These are phyloP conservation scores for Acrocalymma vagum DNA, from an alignment of 2,329 filamentous ascomycete genomes.

Conservation along the genomic window DNA sequence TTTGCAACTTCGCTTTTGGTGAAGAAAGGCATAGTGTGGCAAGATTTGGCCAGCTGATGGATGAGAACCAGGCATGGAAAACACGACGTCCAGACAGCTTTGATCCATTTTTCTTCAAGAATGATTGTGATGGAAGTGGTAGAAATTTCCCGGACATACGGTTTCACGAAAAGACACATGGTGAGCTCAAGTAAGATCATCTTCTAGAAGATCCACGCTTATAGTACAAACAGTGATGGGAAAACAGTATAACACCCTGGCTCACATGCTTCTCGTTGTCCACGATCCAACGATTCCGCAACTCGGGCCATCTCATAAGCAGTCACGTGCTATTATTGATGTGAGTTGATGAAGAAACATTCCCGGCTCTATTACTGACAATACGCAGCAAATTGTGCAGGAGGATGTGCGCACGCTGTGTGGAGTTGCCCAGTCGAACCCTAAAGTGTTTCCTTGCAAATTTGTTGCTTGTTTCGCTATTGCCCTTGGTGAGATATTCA, in stretches of 20 bases:
- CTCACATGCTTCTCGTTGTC: constrained; percentile 44
- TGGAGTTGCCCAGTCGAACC: constrained; percentile 44
- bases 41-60: constrained; percentile 40
- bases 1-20: constrained; percentile 46
- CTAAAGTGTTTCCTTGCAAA: constrained; percentile 42
- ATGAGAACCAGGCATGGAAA: constrained; percentile 45
- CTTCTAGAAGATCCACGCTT: background rate
- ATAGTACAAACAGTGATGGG: constrained; percentile 28
- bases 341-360: constrained; percentile 11
- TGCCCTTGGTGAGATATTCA: constrained; percentile 32
- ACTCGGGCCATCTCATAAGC: constrained; percentile 42
- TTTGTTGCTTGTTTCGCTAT: constrained; percentile 49
- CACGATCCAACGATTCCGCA: constrained; percentile 48
- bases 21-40: constrained; percentile 40
- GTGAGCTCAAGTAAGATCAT: constrained; percentile 7
- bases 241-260: constrained; percentile 44
- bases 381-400: constrained; percentile 32
- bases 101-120: constrained; percentile 43
- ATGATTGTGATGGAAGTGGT: constrained; percentile 43
- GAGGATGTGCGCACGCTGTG: constrained; percentile 45
- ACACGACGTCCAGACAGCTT: constrained; percentile 41
- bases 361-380: constrained; percentile 1
- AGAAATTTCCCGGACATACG: constrained; percentile 45
- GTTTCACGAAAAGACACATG: constrained; percentile 44
- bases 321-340: constrained; percentile 40